Conservation (phyloP, 1,284 basidiomycete genomes). For the Neonothopanus nambi region DNA sequence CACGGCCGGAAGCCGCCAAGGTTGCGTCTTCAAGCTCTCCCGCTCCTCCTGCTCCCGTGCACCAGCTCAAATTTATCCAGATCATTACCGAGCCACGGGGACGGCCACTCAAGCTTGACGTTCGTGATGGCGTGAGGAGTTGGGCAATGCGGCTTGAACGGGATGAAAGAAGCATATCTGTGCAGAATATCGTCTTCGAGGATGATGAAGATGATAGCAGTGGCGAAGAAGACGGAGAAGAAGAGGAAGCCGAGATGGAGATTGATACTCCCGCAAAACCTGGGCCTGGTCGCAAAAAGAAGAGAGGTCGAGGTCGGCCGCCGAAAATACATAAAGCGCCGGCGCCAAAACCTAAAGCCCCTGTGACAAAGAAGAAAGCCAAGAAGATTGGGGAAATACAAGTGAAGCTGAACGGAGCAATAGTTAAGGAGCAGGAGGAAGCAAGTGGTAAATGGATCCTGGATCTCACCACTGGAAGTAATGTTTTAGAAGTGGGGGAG, state of each 20-base stretch:
- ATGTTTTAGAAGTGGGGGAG: constrained; percentile 69
- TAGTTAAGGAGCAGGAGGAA: constrained; percentile 42
- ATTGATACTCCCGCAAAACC: constrained; percentile 32
- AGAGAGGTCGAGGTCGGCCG: constrained; percentile 31
- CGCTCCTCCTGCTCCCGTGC: constrained; percentile 42
- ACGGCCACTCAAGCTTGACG: constrained; percentile 55
- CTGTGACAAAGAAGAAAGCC: constrained; percentile 35
- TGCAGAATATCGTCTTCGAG: constrained; percentile 53
- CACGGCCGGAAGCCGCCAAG: background rate
- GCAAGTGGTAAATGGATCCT: constrained; percentile 54
- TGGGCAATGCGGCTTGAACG: constrained; percentile 64
- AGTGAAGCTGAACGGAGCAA: constrained; percentile 50
- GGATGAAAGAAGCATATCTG: constrained; percentile 50
- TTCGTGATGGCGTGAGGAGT: constrained; percentile 62
- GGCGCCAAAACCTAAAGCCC: constrained; percentile 33
- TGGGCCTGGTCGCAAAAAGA: constrained; percentile 38
- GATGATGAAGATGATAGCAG: constrained; percentile 50
- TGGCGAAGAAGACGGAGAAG: constrained; percentile 48
- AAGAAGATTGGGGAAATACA: constrained; percentile 49
- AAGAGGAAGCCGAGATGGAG: constrained; percentile 41
- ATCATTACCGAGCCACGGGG: constrained; percentile 58
- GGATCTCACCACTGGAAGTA: constrained; percentile 51
- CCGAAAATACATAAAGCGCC: constrained; percentile 35
- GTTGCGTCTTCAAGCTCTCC: constrained; percentile 16
- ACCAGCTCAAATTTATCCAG: constrained; percentile 49